A percentile compares a stretch with the other conserved stretches of the same genome.
Evolutionary conservation across 768 basidiomycete species (phyloP).

Genomic region (Amyloporia xantha): DNA sequence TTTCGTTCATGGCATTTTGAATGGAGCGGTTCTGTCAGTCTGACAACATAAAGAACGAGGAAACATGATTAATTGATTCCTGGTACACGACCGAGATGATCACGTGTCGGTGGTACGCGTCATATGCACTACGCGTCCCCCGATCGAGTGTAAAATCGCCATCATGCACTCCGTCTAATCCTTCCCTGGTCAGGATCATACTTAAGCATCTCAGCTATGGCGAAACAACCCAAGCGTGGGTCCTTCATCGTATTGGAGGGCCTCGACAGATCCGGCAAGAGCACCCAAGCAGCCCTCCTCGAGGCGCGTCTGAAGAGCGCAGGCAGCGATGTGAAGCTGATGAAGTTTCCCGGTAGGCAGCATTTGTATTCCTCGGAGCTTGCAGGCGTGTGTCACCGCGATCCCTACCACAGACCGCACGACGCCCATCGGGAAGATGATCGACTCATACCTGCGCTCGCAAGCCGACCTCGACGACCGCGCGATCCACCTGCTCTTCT

Average conservation of each 20-base stretch:
- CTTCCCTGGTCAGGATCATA: too few species aligned
- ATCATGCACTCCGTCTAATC: too few species aligned
- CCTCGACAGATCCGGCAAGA: conserved; percentile 93
- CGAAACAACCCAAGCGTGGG: conserved; percentile 31
- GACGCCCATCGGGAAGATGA: conserved; percentile 87
- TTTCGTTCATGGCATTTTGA: too few species aligned
- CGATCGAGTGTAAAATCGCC: too few species aligned
- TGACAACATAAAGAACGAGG: too few species aligned
- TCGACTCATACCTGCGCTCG: conserved; percentile 84
- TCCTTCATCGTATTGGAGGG: conserved; percentile 93
- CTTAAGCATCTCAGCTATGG: conserved; percentile 7
- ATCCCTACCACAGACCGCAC: conserved; percentile 60
- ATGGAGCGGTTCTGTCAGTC: too few species aligned
- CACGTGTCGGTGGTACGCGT: too few species aligned
- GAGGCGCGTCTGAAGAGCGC: conserved; percentile 43
- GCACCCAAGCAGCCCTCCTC: conserved; percentile 72
- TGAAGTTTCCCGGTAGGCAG: conserved; percentile 85
- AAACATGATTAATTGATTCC: too few species aligned
- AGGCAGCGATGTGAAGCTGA: conserved; percentile 42
- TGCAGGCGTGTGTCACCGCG: neutral
- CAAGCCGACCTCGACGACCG: conserved; percentile 85
- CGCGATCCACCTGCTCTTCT: conserved; percentile 90
- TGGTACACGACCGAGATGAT: too few species aligned
- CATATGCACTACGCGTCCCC: too few species aligned
- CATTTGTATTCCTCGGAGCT: neutral